Evolutionary conservation across 2,329 filamentous ascomycete genomes (phyloP).

Genomic region (Tolypocladium sp.): DNA sequence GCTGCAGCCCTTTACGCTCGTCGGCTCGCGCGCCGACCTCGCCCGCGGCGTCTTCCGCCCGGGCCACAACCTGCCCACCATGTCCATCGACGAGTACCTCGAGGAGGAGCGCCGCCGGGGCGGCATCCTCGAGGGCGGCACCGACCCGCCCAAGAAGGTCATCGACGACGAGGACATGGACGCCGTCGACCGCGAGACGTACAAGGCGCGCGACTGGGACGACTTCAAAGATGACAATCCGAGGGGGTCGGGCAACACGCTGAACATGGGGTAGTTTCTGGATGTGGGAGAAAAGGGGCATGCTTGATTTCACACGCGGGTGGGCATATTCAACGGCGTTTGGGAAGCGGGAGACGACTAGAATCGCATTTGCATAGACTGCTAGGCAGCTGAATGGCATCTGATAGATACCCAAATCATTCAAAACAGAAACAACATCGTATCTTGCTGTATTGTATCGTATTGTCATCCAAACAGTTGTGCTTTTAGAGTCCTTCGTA

Average conservation of each 20-base stretch:
- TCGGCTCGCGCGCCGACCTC: slow-evolving; percentile 67
- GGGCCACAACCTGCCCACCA: slow-evolving; percentile 89
- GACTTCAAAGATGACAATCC: slow-evolving; percentile 88
- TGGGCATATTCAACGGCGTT: background rate
- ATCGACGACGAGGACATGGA: slow-evolving; percentile 85
- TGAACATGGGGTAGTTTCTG: slow-evolving; percentile 55
- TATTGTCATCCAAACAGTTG: background rate
- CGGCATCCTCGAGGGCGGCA: slow-evolving; percentile 85
- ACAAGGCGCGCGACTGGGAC: slow-evolving; percentile 93
- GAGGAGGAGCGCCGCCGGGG: slow-evolving; percentile 81
- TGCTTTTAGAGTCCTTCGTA: background rate
- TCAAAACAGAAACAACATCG: background rate
- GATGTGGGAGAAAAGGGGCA: too few species aligned
- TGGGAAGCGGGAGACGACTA: background rate
- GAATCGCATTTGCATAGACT: background rate
- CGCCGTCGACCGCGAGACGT: slow-evolving; percentile 79
- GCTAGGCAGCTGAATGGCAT: background rate
- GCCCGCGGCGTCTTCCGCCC: slow-evolving; percentile 76
- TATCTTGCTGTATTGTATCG: background rate
- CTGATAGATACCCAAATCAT: background rate
- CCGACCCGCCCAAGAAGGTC: slow-evolving; percentile 60
- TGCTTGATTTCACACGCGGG: background rate
- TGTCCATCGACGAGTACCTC: slow-evolving; percentile 96
- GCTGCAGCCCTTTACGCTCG: slow-evolving; percentile 80
- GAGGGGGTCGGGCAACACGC: slow-evolving; percentile 71